phyloP scores from a whole-genome alignment of 495 filamentous ascomycete genomes.

The Penicillium nucicola region DNA sequence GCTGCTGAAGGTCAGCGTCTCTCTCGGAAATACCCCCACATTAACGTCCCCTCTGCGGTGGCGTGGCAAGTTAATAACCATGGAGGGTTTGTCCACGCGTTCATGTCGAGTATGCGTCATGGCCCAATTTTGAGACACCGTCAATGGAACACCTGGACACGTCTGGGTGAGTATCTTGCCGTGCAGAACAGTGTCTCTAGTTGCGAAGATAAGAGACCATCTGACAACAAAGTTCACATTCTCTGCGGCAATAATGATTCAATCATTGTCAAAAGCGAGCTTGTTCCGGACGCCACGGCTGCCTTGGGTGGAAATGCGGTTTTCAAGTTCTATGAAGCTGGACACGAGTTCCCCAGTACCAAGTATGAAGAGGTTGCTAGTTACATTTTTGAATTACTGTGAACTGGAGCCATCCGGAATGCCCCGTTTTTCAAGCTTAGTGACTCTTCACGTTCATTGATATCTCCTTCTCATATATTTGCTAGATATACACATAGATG shows the following conservation, averaged over 20 bases:
- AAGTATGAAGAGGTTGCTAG: slow-evolving; percentile 49
- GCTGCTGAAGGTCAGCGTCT: slow-evolving; percentile 41
- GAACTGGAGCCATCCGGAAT: slow-evolving; percentile 3
- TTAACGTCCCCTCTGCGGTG: slow-evolving; percentile 44
- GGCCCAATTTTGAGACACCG: slow-evolving; percentile 52
- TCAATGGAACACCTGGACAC: slow-evolving; percentile 51
- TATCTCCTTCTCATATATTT: not conserved
- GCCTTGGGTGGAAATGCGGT: slow-evolving; percentile 48
- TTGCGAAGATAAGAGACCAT: slow-evolving; percentile 28
- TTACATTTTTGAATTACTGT: slow-evolving; percentile 40
- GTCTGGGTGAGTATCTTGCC: slow-evolving; percentile 49
- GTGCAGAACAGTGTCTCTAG: slow-evolving; percentile 31
- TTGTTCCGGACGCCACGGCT: slow-evolving; percentile 50
- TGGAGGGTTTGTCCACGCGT: slow-evolving; percentile 53
- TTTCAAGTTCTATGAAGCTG: slow-evolving; percentile 49
- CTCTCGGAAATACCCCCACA: slow-evolving; percentile 40
- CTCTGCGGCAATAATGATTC: slow-evolving; percentile 52
- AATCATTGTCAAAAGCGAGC: slow-evolving; percentile 54
- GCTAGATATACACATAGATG: slow-evolving; percentile 26
- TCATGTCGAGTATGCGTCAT: slow-evolving; percentile 56
- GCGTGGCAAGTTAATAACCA: slow-evolving; percentile 57
- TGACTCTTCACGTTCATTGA: not conserved
- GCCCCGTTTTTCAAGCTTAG: slow-evolving; percentile 2
- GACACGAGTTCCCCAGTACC: slow-evolving; percentile 57
- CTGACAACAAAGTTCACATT: slow-evolving; percentile 50